Base-by-base conservation (phyloP, 2,329 filamentous ascomycete species). In the Fusarium hainanense region DNA sequence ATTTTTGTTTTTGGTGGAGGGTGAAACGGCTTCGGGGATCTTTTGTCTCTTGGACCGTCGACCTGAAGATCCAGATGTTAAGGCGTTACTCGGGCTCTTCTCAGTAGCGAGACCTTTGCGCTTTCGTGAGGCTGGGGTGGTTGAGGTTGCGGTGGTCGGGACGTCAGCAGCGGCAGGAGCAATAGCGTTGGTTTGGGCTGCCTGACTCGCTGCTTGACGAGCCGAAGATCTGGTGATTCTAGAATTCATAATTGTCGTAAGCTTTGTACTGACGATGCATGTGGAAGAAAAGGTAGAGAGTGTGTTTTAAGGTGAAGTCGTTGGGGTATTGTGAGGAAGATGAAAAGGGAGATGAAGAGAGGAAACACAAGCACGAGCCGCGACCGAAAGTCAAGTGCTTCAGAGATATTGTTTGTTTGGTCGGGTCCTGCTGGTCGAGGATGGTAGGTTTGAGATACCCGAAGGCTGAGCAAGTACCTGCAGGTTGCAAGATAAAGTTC, bases 221-320 rank as follows among this genome's bases (percentile, higher is more conserved):
- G 94, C 92, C 82, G 94, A 92, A 78, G 94, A 96, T 86, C 95
- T 93, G 87, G 95, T 98, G 78, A 96, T 90, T 93, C 94, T 98
- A 88, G 90, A 85, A 89, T 93, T 93, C 94, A 97, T 98, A 90
- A 95, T 93, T 91, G 79, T 80, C 78, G 71, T 73, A 73, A 73
- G 77, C 73, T 73, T 78, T 70, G 63, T 74, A 73, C 66, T 70
- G 67, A 66, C 55, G 70, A 71, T 63, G 61, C 65, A 66, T 60
- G 44, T 66, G 62, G 42, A 66, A 70, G 64, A 63, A 61, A 66
- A 69, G 48, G 63, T 54, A 69, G 63, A 61, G 56, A 44, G 63
- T 60, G 66, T 63, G 55, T 68, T 56, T 51, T 49, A 69, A 69
- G 32, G 52, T 62, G 51, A 59, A 57, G 46, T 62, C 47, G 60